Evolutionary conservation across 768 basidiomycete genomes (phyloP), one percentile per base, ranked within the genome.

Genomic region (Bullera alba): DNA sequence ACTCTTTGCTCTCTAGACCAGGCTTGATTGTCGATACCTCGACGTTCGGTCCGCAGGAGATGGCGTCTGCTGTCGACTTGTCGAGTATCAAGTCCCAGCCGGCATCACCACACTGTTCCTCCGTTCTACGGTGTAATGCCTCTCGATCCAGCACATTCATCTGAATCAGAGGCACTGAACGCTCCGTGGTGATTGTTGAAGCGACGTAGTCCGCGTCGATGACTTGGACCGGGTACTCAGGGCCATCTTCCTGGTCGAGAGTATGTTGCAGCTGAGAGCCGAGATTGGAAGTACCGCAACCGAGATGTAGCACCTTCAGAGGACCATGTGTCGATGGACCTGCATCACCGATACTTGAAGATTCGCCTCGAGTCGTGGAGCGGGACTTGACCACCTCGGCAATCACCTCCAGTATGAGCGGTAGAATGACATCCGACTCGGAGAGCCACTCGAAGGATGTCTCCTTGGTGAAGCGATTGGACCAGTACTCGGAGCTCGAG

Each of bases 61-160:
- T 67, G 25, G 65, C 65, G 39, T 67, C 65, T 15, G 62, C 57
- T n/a, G 65, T 64, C 2, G 62, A 64, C 45, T 67, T 67, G 37
- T 67, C 65, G 10, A 64, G 16, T 4, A 63, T 10, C 21, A 64
- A 35, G 39, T 67, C 57, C 38, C 50, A 58, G 4, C 55, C 53
- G 43, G 46, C 53, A 14, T 21, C 21, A 12, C 52, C 47, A 41
- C 26, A 42, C 22, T 25, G 47, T 49, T 10, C 8, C 29, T 19
- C 15, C 28, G 22, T 43, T 10, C 6, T 23, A 43, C 22, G 10
- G 19, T 10, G 8, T 8, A 56, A 19, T n/a, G 42, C 23, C 14
- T 2, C 38, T 16, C 2, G 29, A 19, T 48, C 46, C 5, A 56
- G 39, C 26, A 57, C 50, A 32, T 60, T 46, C 22, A 56, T 42